A percentile compares a stretch with the other conserved stretches of the same genome.
phyloP scores from a whole-genome alignment of 306 rosid species.

The Carpinus fangiana region DNA sequence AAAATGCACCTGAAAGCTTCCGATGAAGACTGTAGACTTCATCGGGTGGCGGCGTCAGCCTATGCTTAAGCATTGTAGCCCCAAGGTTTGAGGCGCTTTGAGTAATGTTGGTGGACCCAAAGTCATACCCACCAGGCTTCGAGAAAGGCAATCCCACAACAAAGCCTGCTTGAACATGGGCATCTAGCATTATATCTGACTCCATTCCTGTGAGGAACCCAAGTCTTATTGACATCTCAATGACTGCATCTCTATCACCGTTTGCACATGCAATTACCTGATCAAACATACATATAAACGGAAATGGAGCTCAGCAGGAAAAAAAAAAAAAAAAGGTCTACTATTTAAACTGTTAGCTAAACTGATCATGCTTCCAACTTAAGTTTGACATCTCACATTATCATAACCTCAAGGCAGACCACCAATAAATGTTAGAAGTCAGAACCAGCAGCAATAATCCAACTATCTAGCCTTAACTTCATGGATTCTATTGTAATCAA shows the following conservation, averaged over 20 bases:
- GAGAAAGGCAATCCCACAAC: constrained; percentile 93
- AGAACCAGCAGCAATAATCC: background rate
- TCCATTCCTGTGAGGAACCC: constrained; percentile 88
- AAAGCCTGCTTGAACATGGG: constrained; percentile 93
- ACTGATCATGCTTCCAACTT: background rate
- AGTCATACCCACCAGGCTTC: constrained; percentile 64
- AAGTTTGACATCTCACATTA: background rate
- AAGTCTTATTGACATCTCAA: constrained; percentile 91
- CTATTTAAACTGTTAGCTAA: too few relatives aligned
- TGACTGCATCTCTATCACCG: constrained; percentile 58
- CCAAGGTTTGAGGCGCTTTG: constrained; percentile 81
- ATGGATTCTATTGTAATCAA: background rate
- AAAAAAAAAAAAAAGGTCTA: background rate
- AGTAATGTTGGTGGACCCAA: constrained; percentile 64
- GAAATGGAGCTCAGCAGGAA: constrained; percentile 12
- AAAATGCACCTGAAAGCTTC: constrained; percentile 87
- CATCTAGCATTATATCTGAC: constrained; percentile 86
- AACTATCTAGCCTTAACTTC: background rate
- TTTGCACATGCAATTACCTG: constrained; percentile 91
- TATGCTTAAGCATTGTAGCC: constrained; percentile 86
- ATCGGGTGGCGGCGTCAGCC: constrained; percentile 95
- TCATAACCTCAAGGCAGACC: background rate
- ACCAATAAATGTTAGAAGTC: background rate
- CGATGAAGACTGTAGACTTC: constrained; percentile 97
- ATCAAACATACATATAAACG: constrained; percentile 20